These are phyloP conservation scores for Graphilbum fragrans DNA, from an alignment of 2,329 filamentous ascomycete genomes.

Conservation along the genomic window DNA sequence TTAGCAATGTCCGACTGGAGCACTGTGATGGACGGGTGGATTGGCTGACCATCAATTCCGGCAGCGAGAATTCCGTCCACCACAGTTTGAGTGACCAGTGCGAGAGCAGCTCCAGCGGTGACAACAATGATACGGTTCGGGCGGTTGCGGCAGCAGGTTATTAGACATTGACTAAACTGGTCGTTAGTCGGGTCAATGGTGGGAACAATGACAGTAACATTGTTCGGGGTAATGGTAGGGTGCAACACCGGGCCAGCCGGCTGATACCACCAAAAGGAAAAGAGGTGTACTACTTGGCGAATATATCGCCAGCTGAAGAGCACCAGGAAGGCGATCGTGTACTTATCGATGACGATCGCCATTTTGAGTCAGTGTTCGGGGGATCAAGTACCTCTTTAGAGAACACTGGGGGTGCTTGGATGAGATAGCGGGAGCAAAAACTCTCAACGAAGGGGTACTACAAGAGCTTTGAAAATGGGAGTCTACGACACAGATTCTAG, in stretches of 20 bases:
- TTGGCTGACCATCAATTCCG: constrained; percentile 1
- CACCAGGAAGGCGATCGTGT: constrained; percentile 16
- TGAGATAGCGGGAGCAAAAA: too few relatives aligned
- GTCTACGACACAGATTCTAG: too few relatives aligned
- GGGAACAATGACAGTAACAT: constrained; percentile 39
- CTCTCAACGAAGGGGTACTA: too few relatives aligned
- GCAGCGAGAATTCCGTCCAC: constrained; percentile 2
- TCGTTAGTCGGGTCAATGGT: constrained; percentile 31
- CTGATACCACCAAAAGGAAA: constrained; percentile 27
- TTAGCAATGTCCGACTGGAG: constrained; percentile 21
- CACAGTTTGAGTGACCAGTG: constrained; percentile 6
- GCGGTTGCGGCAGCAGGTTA: constrained; percentile 23
- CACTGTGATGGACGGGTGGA: constrained; percentile 19
- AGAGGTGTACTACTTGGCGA: constrained; percentile 28
- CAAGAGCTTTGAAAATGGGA: too few relatives aligned
- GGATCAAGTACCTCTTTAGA: too few relatives aligned
- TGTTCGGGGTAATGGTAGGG: constrained; percentile 19
- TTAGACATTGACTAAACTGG: constrained; percentile 29
- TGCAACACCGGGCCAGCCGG: constrained; percentile 16
- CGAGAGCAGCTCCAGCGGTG: constrained; percentile 24
- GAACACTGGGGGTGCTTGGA: too few relatives aligned
- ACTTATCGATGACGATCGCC: background rate
- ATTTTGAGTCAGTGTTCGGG: too few relatives aligned
- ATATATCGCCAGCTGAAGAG: constrained; percentile 33
- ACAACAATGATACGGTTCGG: constrained; percentile 30